Evolutionary conservation across 2,329 filamentous ascomycete genomes (phyloP), one percentile per base, ranked within the genome.

Genomic region (Coniochaeta ligniaria): DNA sequence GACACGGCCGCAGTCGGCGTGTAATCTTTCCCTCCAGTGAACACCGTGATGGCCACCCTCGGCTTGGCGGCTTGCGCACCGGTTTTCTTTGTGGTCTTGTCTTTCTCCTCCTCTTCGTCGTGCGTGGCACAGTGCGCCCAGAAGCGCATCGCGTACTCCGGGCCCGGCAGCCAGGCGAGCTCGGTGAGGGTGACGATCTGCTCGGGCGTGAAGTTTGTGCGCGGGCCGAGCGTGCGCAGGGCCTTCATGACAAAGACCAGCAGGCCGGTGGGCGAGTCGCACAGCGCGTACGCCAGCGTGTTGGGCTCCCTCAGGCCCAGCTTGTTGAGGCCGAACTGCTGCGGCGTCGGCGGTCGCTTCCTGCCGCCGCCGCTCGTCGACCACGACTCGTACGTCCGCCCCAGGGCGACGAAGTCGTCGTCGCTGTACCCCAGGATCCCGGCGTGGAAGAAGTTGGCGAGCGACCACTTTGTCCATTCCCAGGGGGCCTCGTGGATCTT

Each of bases 101-200:
- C 55, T 28, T 56, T 57, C n/a, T 65, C 68, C 61, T 68, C 63
- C 31, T 68, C 65, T 4, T 60, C 59, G 1, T 67, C 67, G 50
- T 75, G 73, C n/a, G 71, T 70, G 17, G 72, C 70, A 43, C 77
- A 79, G 38, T 77, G 70, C 7, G 80, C 76, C 81, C 80, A 84
- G 60, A 81, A 87, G 28, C 85, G 75, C 65, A 88, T 71, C 3
- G 79, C 80, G 1, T 80, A 80, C 66, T 89, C 86, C 0, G 85
- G 85, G 0, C 86, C 87, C 0, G 87, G 86, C 0, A 90, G 71
- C 87, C 87, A 90, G 24, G 85, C 81, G 31, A 89, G 72, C 68
- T 84, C 81, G 1, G 84, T 81, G 66, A 87, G 75, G 20, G 83
- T 84, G 61, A 90, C 76, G 26, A 89, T 75, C 60, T 88, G 83